phyloP scores from a whole-genome alignment of 352 stramenopile species.

The Phytophthora constricta region DNA sequence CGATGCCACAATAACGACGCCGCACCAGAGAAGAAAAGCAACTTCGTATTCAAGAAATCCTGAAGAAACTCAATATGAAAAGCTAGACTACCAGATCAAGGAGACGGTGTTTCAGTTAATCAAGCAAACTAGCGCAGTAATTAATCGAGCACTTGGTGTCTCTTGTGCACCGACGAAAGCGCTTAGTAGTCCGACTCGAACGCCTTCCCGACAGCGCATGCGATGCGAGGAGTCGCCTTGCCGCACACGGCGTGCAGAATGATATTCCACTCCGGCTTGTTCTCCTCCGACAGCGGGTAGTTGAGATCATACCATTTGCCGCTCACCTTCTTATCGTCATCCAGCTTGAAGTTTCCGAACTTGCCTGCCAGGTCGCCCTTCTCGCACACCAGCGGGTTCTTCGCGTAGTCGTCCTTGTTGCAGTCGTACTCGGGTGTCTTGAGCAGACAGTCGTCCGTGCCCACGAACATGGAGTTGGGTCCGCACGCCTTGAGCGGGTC shows the following conservation, averaged over 20 bases:
- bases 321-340: constrained; percentile 31
- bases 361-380: constrained; percentile 68
- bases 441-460: constrained; percentile 42
- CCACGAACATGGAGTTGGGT: constrained; percentile 54
- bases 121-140: too few relatives aligned
- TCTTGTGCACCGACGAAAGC: constrained; percentile 29
- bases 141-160: constrained; percentile 38
- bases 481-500: constrained; percentile 61
- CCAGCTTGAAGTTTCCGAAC: constrained; percentile 43
- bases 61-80: neutral
- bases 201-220: constrained; percentile 19
- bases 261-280: constrained; percentile 54
- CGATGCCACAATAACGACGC: neutral
- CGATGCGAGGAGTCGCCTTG: constrained; percentile 25
- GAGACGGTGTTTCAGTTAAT: too few relatives aligned
- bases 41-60: neutral
- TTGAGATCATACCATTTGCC: constrained; percentile 27
- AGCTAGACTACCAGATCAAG: too few relatives aligned
- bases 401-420: constrained; percentile 41
- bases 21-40: neutral
- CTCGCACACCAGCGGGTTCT: constrained; percentile 51
- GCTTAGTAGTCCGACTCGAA: constrained; percentile 35
- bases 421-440: constrained; percentile 53
- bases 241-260: constrained; percentile 44
- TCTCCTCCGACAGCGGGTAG: constrained; percentile 44